Evolutionary conservation across 2,329 filamentous ascomycete species (phyloP).

Genomic region (Chaetomiaceae sp.): DNA sequence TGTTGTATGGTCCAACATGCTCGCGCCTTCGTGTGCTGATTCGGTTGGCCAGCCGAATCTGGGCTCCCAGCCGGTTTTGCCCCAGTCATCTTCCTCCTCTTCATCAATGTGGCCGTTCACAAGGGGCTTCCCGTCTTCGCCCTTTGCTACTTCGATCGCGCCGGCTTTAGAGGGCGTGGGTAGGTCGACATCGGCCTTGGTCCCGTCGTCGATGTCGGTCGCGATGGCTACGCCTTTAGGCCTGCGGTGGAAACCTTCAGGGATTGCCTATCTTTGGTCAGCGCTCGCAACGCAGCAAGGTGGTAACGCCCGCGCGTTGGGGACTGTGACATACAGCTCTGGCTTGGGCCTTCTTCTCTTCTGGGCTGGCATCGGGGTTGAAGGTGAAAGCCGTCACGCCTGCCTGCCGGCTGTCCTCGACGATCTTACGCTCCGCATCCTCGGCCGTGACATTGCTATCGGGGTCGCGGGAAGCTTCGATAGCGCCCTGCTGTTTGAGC

Average conservation of each 20-base stretch:
- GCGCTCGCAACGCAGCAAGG: not conserved
- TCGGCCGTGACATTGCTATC: constrained; percentile 63
- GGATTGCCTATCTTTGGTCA: constrained; percentile 48
- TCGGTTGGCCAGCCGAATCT: constrained; percentile 69
- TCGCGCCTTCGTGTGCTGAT: constrained; percentile 55
- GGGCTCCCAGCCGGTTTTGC: constrained; percentile 79
- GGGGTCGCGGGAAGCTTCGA: constrained; percentile 72
- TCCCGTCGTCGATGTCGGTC: constrained; percentile 74
- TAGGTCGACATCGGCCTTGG: constrained; percentile 67
- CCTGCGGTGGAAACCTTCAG: constrained; percentile 59
- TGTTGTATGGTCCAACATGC: constrained; percentile 80
- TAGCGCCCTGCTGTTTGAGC: constrained; percentile 74
- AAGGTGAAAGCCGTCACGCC: constrained; percentile 81
- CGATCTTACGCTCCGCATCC: constrained; percentile 67
- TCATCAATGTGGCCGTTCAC: constrained; percentile 50
- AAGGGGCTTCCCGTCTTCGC: constrained; percentile 45
- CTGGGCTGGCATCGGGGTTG: constrained; percentile 75
- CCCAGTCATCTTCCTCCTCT: constrained; percentile 51
- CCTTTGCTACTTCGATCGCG: constrained; percentile 53
- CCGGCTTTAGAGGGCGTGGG: constrained; percentile 69
- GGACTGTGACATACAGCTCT: constrained; percentile 61
- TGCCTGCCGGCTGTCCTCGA: constrained; percentile 72
- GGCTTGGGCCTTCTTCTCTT: constrained; percentile 79
- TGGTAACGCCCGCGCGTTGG: no score
- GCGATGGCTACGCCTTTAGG: constrained; percentile 65